phyloP scores from a whole-genome alignment of 495 filamentous ascomycete genomes.

The Talaromyces ruber region DNA sequence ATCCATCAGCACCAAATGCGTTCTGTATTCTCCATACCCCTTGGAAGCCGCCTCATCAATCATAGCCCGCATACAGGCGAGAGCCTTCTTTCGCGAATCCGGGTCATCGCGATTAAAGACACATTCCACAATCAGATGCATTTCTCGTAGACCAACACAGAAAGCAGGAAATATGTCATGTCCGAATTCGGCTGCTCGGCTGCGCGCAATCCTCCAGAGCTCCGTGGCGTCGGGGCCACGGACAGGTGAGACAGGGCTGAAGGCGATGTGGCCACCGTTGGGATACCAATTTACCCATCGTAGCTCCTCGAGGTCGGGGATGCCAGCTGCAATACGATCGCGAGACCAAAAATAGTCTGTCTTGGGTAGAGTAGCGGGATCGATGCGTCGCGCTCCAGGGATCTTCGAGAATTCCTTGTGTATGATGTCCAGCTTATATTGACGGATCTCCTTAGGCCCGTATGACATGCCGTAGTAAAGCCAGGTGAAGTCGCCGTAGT shows the following conservation, averaged over 20 bases:
- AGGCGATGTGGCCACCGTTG: constrained; percentile 47
- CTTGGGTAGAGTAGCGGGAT: constrained; percentile 27
- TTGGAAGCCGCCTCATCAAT: constrained; percentile 35
- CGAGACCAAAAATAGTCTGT: constrained; percentile 31
- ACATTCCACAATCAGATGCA: constrained; percentile 45
- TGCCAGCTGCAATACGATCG: constrained; percentile 30
- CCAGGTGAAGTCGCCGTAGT: constrained; percentile 15
- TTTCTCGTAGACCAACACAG: constrained; percentile 44
- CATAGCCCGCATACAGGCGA: constrained; percentile 30
- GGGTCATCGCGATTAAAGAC: constrained; percentile 43
- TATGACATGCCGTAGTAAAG: constrained; percentile 8
- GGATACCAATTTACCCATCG: constrained; percentile 48
- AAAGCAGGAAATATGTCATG: constrained; percentile 47
- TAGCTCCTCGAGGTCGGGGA: constrained; percentile 42
- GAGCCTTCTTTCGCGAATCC: constrained; percentile 25
- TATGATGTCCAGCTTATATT: constrained; percentile 35
- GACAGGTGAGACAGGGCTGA: constrained; percentile 44
- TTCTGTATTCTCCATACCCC: constrained; percentile 44
- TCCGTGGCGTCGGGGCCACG: constrained; percentile 37
- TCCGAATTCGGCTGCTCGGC: constrained; percentile 26
- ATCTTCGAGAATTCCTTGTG: constrained; percentile 37
- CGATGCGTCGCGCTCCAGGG: constrained; percentile 32
- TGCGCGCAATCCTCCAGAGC: constrained; percentile 33
- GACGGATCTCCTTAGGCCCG: constrained; percentile 33
- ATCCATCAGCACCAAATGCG: constrained; percentile 47